Conservation (phyloP, 1,139 yeast species). For the Magnusiomyces sp. region DNA sequence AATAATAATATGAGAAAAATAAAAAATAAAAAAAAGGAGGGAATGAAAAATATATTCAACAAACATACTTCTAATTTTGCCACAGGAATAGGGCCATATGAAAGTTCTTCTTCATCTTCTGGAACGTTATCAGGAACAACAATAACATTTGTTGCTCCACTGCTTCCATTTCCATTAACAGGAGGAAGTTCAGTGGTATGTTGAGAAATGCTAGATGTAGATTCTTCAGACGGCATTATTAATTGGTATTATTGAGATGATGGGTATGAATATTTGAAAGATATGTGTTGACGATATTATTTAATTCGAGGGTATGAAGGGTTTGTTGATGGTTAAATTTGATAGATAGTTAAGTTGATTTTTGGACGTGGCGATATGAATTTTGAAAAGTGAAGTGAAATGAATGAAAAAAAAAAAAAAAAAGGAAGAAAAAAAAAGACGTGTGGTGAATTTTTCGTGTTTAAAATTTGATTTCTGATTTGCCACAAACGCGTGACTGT, state of each 20-base stretch:
- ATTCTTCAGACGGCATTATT: not conserved
- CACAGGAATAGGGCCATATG: slow-evolving; percentile 43
- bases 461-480: not conserved
- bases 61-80: slow-evolving; percentile 32
- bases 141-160: too few species aligned
- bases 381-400: not conserved
- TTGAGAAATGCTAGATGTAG: not conserved
- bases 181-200: slow-evolving; percentile 4
- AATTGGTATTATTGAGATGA: too few species aligned
- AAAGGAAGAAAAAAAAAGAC: not conserved
- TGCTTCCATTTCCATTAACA: too few species aligned
- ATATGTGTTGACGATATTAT: not conserved
- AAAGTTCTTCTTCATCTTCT: slow-evolving; percentile 38
- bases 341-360: not conserved
- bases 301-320: not conserved
- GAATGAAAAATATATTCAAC: not conserved
- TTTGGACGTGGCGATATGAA: too few species aligned
- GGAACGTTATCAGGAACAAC: slow-evolving; percentile 20
- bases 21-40: too few species aligned
- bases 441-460: slow-evolving; percentile 3
- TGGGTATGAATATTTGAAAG: not conserved
- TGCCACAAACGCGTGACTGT: not conserved
- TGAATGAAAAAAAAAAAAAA: not conserved
- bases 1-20: slow-evolving; percentile 2
- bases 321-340: not conserved